These are phyloP conservation scores for Pseudovirgaria hyperparasitica DNA, from an alignment of 2,329 filamentous ascomycete species.

Conservation along the genomic window DNA sequence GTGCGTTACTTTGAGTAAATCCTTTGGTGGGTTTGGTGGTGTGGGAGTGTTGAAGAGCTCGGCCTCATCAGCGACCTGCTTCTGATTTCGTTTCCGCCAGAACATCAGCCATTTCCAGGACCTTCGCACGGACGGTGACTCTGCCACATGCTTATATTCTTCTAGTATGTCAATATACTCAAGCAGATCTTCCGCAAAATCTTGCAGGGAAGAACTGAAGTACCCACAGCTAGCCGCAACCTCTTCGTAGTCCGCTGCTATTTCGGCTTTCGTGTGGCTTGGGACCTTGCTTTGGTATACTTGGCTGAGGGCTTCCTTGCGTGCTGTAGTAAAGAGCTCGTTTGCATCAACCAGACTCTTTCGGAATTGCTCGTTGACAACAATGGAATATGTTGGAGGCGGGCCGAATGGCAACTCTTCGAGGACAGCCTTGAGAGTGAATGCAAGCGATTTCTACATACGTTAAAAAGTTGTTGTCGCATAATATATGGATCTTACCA, in stretches of 20 bases:
- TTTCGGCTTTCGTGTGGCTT: slow-evolving; percentile 52
- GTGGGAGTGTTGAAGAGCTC: too few relatives aligned
- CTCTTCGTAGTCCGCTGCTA: slow-evolving; percentile 91
- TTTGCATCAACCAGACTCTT: slow-evolving; percentile 72
- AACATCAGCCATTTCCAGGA: slow-evolving; percentile 80
- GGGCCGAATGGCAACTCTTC: slow-evolving; percentile 73
- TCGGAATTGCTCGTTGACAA: slow-evolving; percentile 66
- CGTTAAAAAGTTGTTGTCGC: slow-evolving; percentile 8
- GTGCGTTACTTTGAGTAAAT: too few relatives aligned
- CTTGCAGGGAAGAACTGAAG: slow-evolving; percentile 83
- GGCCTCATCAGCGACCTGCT: slow-evolving; percentile 4
- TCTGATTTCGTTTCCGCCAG: slow-evolving; percentile 41
- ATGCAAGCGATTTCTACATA: slow-evolving; percentile 68
- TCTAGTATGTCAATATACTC: slow-evolving; percentile 73
- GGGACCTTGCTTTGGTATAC: slow-evolving; percentile 73
- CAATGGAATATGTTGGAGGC: slow-evolving; percentile 53
- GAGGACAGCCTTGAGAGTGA: slow-evolving; percentile 77
- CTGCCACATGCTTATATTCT: slow-evolving; percentile 63
- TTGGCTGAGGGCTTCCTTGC: slow-evolving; percentile 61
- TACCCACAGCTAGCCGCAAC: slow-evolving; percentile 96
- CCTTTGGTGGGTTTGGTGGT: too few relatives aligned
- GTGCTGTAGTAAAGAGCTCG: slow-evolving; percentile 61
- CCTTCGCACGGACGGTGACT: slow-evolving; percentile 46
- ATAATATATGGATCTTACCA: slow-evolving; percentile 37
- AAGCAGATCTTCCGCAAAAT: slow-evolving; percentile 83